Evolutionary conservation across 305 asterid genomes (phyloP), one percentile per base, ranked within the genome.

Genomic region (Fraxinus greggii): DNA sequence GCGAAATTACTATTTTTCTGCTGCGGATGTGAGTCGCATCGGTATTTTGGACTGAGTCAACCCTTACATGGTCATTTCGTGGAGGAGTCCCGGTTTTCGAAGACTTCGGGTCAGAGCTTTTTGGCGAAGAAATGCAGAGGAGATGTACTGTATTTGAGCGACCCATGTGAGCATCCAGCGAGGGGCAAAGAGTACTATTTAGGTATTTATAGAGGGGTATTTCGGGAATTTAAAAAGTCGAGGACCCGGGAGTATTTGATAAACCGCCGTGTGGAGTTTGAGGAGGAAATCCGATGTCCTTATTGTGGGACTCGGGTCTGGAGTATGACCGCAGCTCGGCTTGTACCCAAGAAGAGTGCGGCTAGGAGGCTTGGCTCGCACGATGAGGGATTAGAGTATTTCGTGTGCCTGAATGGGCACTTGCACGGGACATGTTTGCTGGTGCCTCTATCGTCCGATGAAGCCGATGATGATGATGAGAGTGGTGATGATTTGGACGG

Each of bases 71-170:
- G 93, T 0, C 98, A 94, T 33, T 90, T 94, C 85, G 86, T 83
- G 21, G 84, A 48, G 61, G 81, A 88, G 72, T 73, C 95, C 51
- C 92, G 98, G 12, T 92, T 94, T 63, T 93, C 97, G 19, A 94
- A 94, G 84, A 94, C 98, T 0, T 91, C 97, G 75, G 98, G 98
- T 4, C 84, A 82, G 87, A 93, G 97, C 81, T 93, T 94, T 54
- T 54, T 93, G 73, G 1, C 81, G 74, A 89, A 83, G 84, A 81
- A 79, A 8, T 93, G 97, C 82, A 65, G 95, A 8, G 91, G 86
- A 0, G 98, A 93, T 26, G 87, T 92, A 26, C 54, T 94, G 84
- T 94, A 79, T 84, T 90, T 94, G 80, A 93, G 92, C 82, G 97
- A 94, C 78, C 97, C 93, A 51, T 92, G 97, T 83, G 97, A 94